Evolutionary conservation across 2,329 filamentous ascomycete genomes (phyloP).

Genomic region (Alternaria infectoria): DNA sequence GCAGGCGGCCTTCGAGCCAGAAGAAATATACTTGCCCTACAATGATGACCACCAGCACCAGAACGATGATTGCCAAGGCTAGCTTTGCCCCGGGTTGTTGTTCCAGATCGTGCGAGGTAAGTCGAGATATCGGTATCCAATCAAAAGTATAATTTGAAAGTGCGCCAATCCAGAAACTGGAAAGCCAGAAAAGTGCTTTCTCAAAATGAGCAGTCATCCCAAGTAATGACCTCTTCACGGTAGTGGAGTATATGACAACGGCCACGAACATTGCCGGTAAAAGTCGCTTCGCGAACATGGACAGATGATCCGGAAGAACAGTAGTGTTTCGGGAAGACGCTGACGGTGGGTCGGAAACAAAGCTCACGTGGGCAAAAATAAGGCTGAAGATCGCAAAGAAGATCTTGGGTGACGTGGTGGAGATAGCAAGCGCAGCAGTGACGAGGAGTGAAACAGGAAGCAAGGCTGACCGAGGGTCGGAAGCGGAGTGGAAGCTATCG

Average conservation of each 20-base stretch:
- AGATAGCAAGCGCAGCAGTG: slow-evolving; percentile 74
- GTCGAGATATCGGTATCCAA: slow-evolving; percentile 87
- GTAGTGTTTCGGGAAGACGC: slow-evolving; percentile 57
- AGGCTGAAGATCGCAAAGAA: slow-evolving; percentile 85
- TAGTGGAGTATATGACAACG: slow-evolving; percentile 83
- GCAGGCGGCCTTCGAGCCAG: slow-evolving; percentile 80
- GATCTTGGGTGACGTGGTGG: slow-evolving; percentile 74
- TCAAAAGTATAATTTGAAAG: slow-evolving; percentile 94
- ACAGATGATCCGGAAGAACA: slow-evolving; percentile 56
- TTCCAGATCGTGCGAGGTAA: slow-evolving; percentile 84
- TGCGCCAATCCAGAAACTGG: slow-evolving; percentile 86
- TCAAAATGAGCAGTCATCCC: slow-evolving; percentile 82
- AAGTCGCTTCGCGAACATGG: slow-evolving; percentile 75
- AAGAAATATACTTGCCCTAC: slow-evolving; percentile 84
- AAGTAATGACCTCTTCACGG: slow-evolving; percentile 73
- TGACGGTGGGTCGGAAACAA: slow-evolving; percentile 83
- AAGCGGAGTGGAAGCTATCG: slow-evolving; percentile 67
- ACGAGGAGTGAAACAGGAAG: slow-evolving; percentile 79
- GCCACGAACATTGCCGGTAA: slow-evolving; percentile 85
- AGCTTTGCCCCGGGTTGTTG: slow-evolving; percentile 88
- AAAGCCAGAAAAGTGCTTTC: slow-evolving; percentile 87
- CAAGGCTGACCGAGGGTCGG: slow-evolving; percentile 79
- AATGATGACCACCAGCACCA: slow-evolving; percentile 70
- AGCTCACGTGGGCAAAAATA: slow-evolving; percentile 84
- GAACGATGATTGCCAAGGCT: slow-evolving; percentile 77